These are phyloP conservation scores for Balakata baccata DNA, from an alignment of 345 rosid genomes.

Conservation along the genomic window DNA sequence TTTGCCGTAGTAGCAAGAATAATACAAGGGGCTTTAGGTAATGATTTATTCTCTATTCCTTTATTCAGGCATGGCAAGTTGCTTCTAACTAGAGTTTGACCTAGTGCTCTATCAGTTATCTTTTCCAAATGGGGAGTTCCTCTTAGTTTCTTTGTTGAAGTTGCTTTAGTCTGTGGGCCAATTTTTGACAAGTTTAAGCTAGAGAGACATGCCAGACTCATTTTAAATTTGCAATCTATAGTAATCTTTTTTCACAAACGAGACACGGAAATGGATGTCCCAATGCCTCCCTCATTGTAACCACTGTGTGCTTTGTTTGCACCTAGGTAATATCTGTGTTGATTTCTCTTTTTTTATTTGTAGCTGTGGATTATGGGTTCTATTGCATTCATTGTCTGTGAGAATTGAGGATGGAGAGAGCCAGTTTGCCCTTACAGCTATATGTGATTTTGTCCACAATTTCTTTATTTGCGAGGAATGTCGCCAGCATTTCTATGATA, in stretches of 20 bases:
- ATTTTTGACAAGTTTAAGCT: background rate
- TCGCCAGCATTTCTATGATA: constrained; percentile 78
- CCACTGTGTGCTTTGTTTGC: background rate
- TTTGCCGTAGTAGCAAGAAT: constrained; percentile 97
- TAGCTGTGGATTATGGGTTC: constrained; percentile 97
- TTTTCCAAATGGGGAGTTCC: background rate
- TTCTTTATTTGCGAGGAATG: constrained; percentile 95
- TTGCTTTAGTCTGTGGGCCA: background rate
- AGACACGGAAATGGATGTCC: background rate
- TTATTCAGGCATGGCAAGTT: background rate
- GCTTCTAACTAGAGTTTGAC: background rate
- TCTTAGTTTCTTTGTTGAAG: background rate
- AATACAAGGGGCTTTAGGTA: constrained; percentile 97
- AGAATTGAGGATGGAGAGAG: constrained; percentile 84
- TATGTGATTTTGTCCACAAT: constrained; percentile 82
- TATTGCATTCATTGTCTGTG: constrained; percentile 90
- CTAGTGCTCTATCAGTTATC: background rate
- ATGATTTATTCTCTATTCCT: background rate
- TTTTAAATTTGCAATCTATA: background rate
- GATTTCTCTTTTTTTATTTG: constrained; percentile 23
- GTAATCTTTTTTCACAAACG: background rate
- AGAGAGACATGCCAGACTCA: background rate
- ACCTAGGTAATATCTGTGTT: too few species aligned
- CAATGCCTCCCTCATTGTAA: background rate
- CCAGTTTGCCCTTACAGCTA: constrained; percentile 68